Base-by-base conservation (phyloP, 805 yeast species). In the Priceomyces fermenticarens region DNA sequence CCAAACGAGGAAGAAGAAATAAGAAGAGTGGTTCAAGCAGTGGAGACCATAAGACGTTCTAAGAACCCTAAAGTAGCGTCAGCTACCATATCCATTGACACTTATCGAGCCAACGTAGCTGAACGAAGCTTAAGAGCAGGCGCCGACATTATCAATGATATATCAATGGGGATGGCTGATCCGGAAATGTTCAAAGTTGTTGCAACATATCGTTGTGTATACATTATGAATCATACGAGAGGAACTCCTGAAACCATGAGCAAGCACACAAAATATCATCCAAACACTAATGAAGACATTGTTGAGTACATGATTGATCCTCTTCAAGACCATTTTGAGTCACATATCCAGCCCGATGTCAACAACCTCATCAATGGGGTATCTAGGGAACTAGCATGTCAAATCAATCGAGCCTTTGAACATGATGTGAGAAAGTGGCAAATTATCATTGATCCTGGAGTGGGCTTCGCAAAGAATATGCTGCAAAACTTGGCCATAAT, bases 391-490 rank as follows among this genome's bases (percentile, higher is more conserved):
- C 63, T 91, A 38, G 66, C 80, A 7, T 48, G 50, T 2, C 77
- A 79, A 41, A 71, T 88, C 23, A 49, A 60, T 0, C 70, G 65
- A 40, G 95, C 96, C 10, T 63, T 77, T 33, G 52, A 50, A 1
- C 65, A 60, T 0, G 96, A 96, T 3, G 79, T 91, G 1, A 70
- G 73, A 43, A 80, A 91, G 60, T 93, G 97, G 96, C 98, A 93
- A 62, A 67, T 93, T 3, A 80, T 93, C 12, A 54, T 89, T 3
- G 99, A 93, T 58, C 99, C 99, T 0, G 99, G 99, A 2, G 64
- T 93, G 32, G 99, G 99, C 2, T 93, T 93, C 63, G 97, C 98
- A n/a, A 93, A 93, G 59, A 75, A 73, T 39, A 52, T 74, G n/a
- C 49, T 57, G 6, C 96, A 90, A 54, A 91, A 90, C 58, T 49